Evolutionary conservation across 768 basidiomycete genomes (phyloP).

Genomic region (Podaxis sp.): DNA sequence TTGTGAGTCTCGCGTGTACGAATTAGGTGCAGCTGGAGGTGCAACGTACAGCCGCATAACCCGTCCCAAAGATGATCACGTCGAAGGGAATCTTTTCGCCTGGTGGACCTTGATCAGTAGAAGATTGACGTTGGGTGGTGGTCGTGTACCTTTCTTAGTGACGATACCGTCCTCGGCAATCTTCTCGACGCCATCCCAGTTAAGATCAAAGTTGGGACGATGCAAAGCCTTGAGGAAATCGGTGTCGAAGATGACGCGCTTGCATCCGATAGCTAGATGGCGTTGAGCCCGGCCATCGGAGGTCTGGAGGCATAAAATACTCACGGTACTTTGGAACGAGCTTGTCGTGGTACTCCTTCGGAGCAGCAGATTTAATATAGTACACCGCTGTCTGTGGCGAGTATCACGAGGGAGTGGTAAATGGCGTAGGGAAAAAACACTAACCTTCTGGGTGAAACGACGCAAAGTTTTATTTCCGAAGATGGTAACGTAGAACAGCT

Average conservation of each 20-base stretch:
- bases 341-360: slow-evolving; percentile 41
- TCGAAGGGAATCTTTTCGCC: slow-evolving; percentile 35
- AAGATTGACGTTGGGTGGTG: neutral
- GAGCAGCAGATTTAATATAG: slow-evolving; percentile 43
- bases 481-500: neutral
- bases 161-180: slow-evolving; percentile 43
- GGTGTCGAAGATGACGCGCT: slow-evolving; percentile 51
- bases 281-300: neutral
- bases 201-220: slow-evolving; percentile 44
- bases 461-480: neutral
- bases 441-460: neutral
- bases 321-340: slow-evolving; percentile 52
- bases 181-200: slow-evolving; percentile 38
- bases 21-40: neutral
- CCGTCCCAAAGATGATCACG: slow-evolving; percentile 41
- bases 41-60: slow-evolving; percentile 28
- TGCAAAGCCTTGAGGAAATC: slow-evolving; percentile 45
- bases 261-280: slow-evolving; percentile 48
- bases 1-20: neutral
- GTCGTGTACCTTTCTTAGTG: slow-evolving; percentile 35
- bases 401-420: neutral
- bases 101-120: slow-evolving; percentile 15
- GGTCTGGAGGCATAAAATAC: slow-evolving; percentile 10
- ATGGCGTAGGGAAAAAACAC: neutral
- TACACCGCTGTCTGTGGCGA: slow-evolving; percentile 18